Percentiles rank a stretch among this genome's conserved stretches.
These are phyloP conservation scores for Penicillium glabrum DNA, from an alignment of 2,329 filamentous ascomycete genomes.

Conservation along the genomic window DNA sequence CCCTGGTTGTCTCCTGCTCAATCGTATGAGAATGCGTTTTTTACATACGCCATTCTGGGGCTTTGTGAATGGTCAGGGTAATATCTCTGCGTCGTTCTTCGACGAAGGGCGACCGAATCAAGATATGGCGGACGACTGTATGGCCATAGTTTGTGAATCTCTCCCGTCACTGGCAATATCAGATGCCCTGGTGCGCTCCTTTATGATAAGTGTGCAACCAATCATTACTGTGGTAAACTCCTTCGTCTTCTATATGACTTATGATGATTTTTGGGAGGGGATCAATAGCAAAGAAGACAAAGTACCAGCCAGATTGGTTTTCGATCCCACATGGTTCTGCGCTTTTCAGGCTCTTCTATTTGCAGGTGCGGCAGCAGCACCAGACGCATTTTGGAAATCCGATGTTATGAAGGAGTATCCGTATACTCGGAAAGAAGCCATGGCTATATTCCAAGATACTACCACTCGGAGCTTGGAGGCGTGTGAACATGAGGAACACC, in stretches of 20 bases:
- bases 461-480: conserved; percentile 11
- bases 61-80: conserved; percentile 1
- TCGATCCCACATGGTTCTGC: conserved; percentile 11
- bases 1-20: too few species aligned
- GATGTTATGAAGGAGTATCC: neutral
- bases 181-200: conserved; percentile 1
- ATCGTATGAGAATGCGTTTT: too few species aligned
- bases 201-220: conserved; percentile 5
- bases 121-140: neutral
- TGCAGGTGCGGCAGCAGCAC: conserved; percentile 1
- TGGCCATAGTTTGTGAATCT: neutral
- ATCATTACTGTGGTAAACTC: conserved; percentile 5
- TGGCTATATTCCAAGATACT: conserved; percentile 3
- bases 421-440: neutral
- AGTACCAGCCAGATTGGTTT: neutral
- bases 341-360: conserved; percentile 6
- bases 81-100: conserved; percentile 2
- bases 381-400: neutral
- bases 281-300: neutral
- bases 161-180: conserved; percentile 1
- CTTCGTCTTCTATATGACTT: conserved; percentile 3
- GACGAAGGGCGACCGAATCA: neutral
- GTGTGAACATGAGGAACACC: conserved; percentile 14
- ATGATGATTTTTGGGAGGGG: conserved; percentile 11
- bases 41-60: conserved; percentile 6